Base-by-base conservation (phyloP, 768 basidiomycete species). In the Lactifluus echinatus region DNA sequence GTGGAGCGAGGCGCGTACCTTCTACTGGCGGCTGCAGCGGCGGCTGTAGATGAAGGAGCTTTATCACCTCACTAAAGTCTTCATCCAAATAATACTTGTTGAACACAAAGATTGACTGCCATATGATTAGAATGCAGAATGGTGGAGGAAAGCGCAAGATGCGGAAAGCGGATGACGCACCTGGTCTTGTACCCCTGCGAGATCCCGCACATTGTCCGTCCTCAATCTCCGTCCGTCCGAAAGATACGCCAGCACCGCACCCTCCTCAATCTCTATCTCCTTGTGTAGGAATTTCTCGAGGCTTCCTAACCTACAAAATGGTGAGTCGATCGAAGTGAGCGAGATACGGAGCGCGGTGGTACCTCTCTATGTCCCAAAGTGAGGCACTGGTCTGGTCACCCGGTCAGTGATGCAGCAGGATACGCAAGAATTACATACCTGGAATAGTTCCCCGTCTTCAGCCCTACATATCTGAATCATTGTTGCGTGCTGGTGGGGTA, bases 41-140 rank as follows among this genome's bases (percentile, higher is more conserved):
- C 2, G 87, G 74, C 43, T 83, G 78, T 17, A 82, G 73, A 15
- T 71, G 76, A n/a, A 92, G 76, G 40, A 80, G 76, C n/a, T 69
- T 74, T 15, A 90, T 68, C 24, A 88, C 83, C 42, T 85, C 78
- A 2, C 84, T 79, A 28, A 86, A 54, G 49, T 85, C 82, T 43
- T 81, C 74, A 61, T 89, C 87, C 36, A 93, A 77, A 64, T 86
- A 87, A 65, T 79, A 74, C 65, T 89, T 89, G 71, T 91, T 92
- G 72, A 88, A 93, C 5, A 92, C 86, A 65, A 81, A 92, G 59
- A 93, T 85, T 7, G 81, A 76, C 89, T 81, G 14, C 6, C 19
- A 28, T 2, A 8, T 53, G 10, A 29, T 55, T 17, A 55, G 53
- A 40, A 24, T n/a, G 23, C 1, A 39, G 14, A 14, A 28, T 5